phyloP scores from a whole-genome alignment of 306 rosid genomes.

The Cercis canadensis region DNA sequence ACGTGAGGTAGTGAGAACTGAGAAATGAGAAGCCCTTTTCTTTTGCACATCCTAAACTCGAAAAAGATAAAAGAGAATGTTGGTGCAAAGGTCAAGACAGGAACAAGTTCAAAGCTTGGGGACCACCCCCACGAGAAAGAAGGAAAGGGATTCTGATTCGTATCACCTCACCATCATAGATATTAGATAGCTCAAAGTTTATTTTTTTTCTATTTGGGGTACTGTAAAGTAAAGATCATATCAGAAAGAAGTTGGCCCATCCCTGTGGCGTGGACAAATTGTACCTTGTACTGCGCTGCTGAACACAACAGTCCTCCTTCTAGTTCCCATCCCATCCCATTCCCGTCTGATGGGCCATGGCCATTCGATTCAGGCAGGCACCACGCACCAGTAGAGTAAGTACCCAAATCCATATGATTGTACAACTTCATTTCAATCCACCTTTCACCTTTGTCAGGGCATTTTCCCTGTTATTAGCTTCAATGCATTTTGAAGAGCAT shows the following conservation, averaged over 20 bases:
- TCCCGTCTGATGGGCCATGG: no score
- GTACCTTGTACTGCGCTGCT: constrained; percentile 34
- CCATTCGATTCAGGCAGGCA: no score
- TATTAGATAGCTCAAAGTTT: no score
- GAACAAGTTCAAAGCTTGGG: constrained; percentile 4
- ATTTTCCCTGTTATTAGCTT: constrained; percentile 31
- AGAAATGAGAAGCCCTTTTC: background rate
- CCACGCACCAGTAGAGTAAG: no score
- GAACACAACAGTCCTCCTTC: constrained; percentile 24
- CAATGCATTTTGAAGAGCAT: background rate
- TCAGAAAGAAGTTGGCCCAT: constrained; percentile 51
- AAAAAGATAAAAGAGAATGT: constrained; percentile 50
- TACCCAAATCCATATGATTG: no score
- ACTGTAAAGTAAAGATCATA: constrained; percentile 34
- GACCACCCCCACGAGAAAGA: constrained; percentile 31
- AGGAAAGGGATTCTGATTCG: constrained; percentile 53
- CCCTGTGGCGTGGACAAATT: constrained; percentile 50
- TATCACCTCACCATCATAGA: constrained; percentile 31
- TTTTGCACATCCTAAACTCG: background rate
- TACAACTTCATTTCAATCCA: no score
- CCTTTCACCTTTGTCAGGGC: constrained; percentile 34
- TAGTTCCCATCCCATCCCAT: constrained; percentile 43
- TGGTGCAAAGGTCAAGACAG: constrained; percentile 51
- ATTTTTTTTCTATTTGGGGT: no score
- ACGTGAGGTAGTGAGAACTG: constrained; percentile 34